Percentiles rank a stretch among this genome's conserved stretches.
phyloP scores from a whole-genome alignment of 306 rosid genomes.

The Rubus parviflorus region DNA sequence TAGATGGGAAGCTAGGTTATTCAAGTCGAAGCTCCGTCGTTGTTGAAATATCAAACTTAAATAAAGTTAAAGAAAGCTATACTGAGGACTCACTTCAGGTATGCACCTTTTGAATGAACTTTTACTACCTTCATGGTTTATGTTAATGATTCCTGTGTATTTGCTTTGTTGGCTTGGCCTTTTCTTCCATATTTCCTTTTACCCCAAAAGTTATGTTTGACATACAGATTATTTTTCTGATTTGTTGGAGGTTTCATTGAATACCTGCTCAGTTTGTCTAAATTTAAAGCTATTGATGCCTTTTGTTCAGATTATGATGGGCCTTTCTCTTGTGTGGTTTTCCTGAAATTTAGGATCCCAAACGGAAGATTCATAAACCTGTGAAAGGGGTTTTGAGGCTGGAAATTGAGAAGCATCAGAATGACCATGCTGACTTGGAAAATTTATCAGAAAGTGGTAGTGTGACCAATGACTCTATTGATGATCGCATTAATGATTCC shows the following conservation, averaged over 20 bases:
- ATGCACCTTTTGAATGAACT: conserved; percentile 6
- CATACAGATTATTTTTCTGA: neutral
- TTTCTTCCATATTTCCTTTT: neutral
- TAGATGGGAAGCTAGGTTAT: conserved; percentile 88
- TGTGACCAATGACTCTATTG: conserved; percentile 73
- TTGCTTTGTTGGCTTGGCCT: neutral
- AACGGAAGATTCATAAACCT: conserved; percentile 91
- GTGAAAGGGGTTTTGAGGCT: conserved; percentile 88
- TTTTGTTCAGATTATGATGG: neutral
- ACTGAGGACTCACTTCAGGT: conserved; percentile 98
- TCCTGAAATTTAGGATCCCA: conserved; percentile 72
- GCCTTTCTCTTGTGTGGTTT: conserved; percentile 21
- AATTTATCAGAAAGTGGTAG: conserved; percentile 90
- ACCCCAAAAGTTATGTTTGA: neutral
- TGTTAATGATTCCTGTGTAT: neutral
- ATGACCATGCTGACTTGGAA: conserved; percentile 72
- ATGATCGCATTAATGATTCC: conserved; percentile 65
- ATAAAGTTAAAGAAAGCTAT: conserved; percentile 92
- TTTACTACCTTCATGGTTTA: neutral
- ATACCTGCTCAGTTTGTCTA: neutral
- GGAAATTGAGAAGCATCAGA: conserved; percentile 95
- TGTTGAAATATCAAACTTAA: conserved; percentile 86
- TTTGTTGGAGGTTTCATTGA: neutral
- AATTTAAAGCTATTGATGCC: neutral
- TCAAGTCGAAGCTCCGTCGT: conserved; percentile 85